Evolutionary conservation across 768 basidiomycete genomes (phyloP).

Genomic region (Pholiota conissans): DNA sequence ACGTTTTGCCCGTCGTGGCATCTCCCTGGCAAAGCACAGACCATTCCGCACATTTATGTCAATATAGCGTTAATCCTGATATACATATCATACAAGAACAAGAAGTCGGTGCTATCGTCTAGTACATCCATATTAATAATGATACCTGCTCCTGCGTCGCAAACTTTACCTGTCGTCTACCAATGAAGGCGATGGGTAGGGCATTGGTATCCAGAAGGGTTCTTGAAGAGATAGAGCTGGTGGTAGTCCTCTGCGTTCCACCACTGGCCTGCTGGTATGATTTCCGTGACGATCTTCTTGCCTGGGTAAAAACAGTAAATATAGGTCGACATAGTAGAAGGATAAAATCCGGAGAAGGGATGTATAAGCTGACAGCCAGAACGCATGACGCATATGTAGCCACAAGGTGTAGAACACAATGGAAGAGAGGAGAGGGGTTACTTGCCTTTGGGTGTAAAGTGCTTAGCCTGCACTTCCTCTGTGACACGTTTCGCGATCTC

Average conservation of each 20-base stretch:
- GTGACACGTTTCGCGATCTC: constrained; percentile 75
- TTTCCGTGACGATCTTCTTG: constrained; percentile 76
- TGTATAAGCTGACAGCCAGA: neutral
- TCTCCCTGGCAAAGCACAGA: no score
- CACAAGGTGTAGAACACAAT: no score
- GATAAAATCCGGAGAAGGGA: neutral
- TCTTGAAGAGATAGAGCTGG: constrained; percentile 80
- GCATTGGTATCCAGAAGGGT: constrained; percentile 90
- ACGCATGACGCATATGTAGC: no score
- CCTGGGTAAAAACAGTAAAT: constrained; percentile 11
- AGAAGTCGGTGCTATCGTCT: neutral
- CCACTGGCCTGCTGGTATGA: constrained; percentile 72
- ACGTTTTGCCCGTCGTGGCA: no score
- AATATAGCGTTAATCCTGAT: no score
- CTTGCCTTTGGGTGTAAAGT: constrained; percentile 68
- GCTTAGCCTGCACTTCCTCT: constrained; percentile 78
- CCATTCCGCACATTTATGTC: no score
- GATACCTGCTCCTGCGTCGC: neutral
- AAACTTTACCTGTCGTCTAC: constrained; percentile 35
- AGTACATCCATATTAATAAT: neutral
- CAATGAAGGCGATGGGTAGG: constrained; percentile 86
- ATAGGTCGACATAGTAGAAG: neutral
- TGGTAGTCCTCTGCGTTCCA: constrained; percentile 84
- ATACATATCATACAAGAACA: no score
- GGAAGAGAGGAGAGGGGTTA: no score